These are phyloP conservation scores for Pleodorina starrii DNA, from an alignment of 139 green algal genomes.

Conservation along the genomic window DNA sequence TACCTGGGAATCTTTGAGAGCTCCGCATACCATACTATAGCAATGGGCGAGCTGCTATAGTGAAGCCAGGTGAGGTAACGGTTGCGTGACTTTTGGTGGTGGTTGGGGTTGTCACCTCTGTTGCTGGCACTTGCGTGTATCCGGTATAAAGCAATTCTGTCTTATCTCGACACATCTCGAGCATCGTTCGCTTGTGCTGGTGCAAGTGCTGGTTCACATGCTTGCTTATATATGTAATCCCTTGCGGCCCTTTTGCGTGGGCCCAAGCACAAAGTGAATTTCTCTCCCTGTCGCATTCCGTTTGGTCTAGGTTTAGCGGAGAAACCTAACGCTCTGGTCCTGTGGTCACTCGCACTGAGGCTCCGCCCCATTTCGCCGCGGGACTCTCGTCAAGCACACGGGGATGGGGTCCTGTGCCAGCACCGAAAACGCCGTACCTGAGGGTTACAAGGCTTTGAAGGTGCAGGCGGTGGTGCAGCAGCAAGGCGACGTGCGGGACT, in stretches of 20 bases:
- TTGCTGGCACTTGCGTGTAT: too few species aligned
- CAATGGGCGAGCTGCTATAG: too few species aligned
- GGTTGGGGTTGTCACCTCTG: background rate
- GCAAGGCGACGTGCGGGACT: constrained; percentile 55
- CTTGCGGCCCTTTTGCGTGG: background rate
- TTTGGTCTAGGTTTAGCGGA: background rate
- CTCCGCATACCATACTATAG: too few species aligned
- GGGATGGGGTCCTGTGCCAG: constrained; percentile 26
- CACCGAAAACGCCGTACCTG: constrained; percentile 1
- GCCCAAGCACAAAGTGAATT: background rate
- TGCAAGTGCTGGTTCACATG: background rate
- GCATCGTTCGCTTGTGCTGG: background rate
- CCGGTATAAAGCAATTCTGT: background rate
- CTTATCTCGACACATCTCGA: background rate
- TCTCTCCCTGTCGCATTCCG: background rate
- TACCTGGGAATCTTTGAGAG: too few species aligned
- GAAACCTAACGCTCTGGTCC: background rate
- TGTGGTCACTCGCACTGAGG: background rate
- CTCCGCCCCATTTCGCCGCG: background rate
- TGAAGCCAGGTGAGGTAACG: too few species aligned
- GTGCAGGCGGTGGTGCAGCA: constrained; percentile 4
- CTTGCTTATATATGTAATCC: background rate
- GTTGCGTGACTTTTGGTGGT: background rate
- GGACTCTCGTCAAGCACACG: background rate
- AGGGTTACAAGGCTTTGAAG: constrained; percentile 35